These are phyloP conservation scores for Carex pumila DNA, from an alignment of 176 grass and related monocot species.

Conservation along the genomic window DNA sequence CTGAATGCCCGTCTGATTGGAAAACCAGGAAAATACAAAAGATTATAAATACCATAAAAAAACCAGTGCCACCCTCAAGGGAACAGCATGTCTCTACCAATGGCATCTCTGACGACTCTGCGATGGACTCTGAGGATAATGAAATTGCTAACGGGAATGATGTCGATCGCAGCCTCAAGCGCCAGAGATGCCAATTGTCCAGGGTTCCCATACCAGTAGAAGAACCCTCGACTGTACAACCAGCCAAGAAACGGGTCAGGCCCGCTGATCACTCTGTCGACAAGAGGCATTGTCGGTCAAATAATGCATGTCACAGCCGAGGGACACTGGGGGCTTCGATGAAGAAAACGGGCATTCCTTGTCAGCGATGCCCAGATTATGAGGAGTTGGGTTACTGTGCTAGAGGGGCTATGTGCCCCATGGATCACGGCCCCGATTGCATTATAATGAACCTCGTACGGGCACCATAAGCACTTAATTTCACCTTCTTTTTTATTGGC, in stretches of 20 bases:
- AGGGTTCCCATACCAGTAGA: constrained; percentile 29
- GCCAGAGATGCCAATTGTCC: constrained; percentile 49
- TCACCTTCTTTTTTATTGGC: background rate
- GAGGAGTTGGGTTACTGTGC: constrained; percentile 91
- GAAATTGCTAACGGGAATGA: constrained; percentile 52
- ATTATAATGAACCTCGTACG: constrained; percentile 40
- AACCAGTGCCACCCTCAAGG: constrained; percentile 31
- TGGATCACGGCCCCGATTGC: constrained; percentile 93
- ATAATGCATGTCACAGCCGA: constrained; percentile 12
- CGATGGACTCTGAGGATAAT: constrained; percentile 9
- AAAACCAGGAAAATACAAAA: background rate
- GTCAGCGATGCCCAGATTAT: constrained; percentile 86
- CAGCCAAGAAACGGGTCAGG: constrained; percentile 43
- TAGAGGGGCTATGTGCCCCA: constrained; percentile 93
- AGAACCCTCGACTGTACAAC: constrained; percentile 34
- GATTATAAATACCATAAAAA: background rate
- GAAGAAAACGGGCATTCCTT: constrained; percentile 66
- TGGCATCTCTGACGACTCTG: too few species aligned
- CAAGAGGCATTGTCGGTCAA: constrained; percentile 31
- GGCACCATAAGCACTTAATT: background rate
- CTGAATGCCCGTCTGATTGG: background rate
- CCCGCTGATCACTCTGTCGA: constrained; percentile 13
- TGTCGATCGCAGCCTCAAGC: constrained; percentile 87
- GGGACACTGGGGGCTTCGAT: constrained; percentile 43
- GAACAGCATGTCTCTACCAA: constrained; percentile 24